Evolutionary conservation across 768 basidiomycete species (phyloP).

Genomic region (Pleurotus tuber-regium): DNA sequence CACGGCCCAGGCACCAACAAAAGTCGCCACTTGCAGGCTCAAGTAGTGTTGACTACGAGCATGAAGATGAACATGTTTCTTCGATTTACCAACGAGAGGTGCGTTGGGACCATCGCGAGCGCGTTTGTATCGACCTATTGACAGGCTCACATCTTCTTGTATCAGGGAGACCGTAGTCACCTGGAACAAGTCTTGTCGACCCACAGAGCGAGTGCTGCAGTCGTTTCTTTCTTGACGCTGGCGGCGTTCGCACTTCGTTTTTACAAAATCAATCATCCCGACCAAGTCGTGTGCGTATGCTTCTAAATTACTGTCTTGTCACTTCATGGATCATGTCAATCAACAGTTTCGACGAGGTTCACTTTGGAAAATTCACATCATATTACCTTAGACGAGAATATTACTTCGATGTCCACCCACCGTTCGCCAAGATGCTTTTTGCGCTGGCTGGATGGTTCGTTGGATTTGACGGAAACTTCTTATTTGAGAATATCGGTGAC

Average conservation of each 20-base stretch:
- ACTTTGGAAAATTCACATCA: conserved; percentile 97
- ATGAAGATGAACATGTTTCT: conserved; percentile 11
- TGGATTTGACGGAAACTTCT: conserved; percentile 92
- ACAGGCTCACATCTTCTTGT: background rate
- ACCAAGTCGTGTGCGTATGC: conserved; percentile 84
- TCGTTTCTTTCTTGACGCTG: conserved; percentile 65
- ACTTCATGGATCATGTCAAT: conserved; percentile 3
- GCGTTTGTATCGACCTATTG: background rate
- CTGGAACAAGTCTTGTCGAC: conserved; percentile 65
- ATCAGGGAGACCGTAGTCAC: conserved; percentile 53
- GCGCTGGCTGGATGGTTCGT: conserved; percentile 95
- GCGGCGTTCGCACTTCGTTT: conserved; percentile 84
- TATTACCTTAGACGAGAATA: conserved; percentile 93
- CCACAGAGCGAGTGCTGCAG: conserved; percentile 54
- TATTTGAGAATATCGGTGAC: conserved; percentile 95
- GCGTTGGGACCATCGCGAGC: background rate
- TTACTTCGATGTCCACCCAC: conserved; percentile 99
- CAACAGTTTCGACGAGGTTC: conserved; percentile 91
- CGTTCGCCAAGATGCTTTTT: conserved; percentile 93
- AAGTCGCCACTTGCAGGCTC: conserved; percentile 6
- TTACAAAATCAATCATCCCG: conserved; percentile 92
- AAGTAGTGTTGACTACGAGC: conserved; percentile 5
- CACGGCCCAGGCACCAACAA: background rate
- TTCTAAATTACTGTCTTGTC: conserved; percentile 1
- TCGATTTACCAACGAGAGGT: conserved; percentile 10